Evolutionary conservation across 75 land plant species (phyloP).

Genomic region (Cryptomeria japonica): DNA sequence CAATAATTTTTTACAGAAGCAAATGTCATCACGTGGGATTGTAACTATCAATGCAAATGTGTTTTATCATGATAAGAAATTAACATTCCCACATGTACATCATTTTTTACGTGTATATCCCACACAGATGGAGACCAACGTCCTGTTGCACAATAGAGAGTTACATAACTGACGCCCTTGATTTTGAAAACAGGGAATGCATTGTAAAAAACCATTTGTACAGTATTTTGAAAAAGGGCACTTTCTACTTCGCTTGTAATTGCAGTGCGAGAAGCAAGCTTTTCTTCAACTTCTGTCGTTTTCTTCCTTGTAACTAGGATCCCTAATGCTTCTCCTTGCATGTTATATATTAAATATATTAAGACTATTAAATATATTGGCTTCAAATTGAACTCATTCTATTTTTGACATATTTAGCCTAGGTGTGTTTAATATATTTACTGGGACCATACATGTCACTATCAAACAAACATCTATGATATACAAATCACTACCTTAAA

Average conservation of each 20-base stretch:
- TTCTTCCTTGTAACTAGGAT: background rate
- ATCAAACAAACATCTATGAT: background rate
- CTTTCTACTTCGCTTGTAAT: background rate
- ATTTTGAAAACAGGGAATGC: background rate
- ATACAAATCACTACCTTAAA: background rate
- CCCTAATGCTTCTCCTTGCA: background rate
- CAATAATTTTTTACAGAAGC: background rate
- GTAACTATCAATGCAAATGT: background rate
- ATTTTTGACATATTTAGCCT: background rate
- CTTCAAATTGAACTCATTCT: background rate
- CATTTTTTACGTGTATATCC: background rate
- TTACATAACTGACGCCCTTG: background rate
- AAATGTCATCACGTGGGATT: background rate
- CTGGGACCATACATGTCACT: background rate
- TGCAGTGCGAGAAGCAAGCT: background rate
- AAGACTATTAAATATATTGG: background rate
- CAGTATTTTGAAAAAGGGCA: background rate
- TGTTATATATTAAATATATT: background rate
- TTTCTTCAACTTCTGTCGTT: background rate
- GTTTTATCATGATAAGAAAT: background rate
- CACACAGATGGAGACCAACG: background rate
- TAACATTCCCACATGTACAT: background rate
- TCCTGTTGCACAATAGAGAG: background rate
- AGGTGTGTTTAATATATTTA: background rate
- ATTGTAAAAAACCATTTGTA: background rate